Evolutionary conservation across 352 stramenopile genomes (phyloP).

Genomic region (Discostella stelligera): DNA sequence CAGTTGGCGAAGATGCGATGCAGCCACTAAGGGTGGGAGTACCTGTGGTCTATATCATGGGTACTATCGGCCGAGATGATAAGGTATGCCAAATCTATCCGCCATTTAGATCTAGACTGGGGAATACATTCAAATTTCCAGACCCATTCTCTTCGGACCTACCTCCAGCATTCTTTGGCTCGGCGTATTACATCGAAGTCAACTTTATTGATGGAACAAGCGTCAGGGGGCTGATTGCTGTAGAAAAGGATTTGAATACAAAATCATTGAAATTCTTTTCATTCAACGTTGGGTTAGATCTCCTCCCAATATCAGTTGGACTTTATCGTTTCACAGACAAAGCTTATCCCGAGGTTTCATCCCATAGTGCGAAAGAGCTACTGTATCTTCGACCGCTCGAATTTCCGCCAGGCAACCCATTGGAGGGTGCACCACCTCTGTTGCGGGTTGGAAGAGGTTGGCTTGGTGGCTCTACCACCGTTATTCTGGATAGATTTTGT

Average conservation of each 20-base stretch:
- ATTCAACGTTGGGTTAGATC: slow-evolving; percentile 37
- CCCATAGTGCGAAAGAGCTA: slow-evolving; percentile 21
- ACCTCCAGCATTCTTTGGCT: slow-evolving; percentile 19
- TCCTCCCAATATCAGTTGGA: slow-evolving; percentile 8
- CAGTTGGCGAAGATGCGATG: slow-evolving; percentile 25
- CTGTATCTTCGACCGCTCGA: slow-evolving; percentile 29
- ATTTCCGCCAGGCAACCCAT: slow-evolving; percentile 16
- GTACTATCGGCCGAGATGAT: slow-evolving; percentile 24
- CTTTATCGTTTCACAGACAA: slow-evolving; percentile 32
- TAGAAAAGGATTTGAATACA: slow-evolving; percentile 17
- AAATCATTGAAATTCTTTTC: slow-evolving; percentile 39
- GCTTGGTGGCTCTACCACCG: slow-evolving; percentile 25
- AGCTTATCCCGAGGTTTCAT: slow-evolving; percentile 21
- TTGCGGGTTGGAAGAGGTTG: slow-evolving; percentile 26
- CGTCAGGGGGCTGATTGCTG: slow-evolving; percentile 30
- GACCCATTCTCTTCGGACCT: slow-evolving; percentile 26
- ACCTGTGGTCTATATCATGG: slow-evolving; percentile 35
- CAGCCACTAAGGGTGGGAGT: slow-evolving; percentile 18
- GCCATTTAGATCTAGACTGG: slow-evolving; percentile 7
- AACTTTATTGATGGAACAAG: slow-evolving; percentile 23
- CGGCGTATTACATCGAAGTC: slow-evolving; percentile 32
- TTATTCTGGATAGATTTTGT: slow-evolving; percentile 35
- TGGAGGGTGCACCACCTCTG: slow-evolving; percentile 18
- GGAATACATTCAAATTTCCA: slow-evolving; percentile 36
- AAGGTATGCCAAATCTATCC: slow-evolving; percentile 40